Evolutionary conservation across 305 asterid species (phyloP), one percentile per base, ranked within the genome.

Genomic region (Fraxinus angustifolia): DNA sequence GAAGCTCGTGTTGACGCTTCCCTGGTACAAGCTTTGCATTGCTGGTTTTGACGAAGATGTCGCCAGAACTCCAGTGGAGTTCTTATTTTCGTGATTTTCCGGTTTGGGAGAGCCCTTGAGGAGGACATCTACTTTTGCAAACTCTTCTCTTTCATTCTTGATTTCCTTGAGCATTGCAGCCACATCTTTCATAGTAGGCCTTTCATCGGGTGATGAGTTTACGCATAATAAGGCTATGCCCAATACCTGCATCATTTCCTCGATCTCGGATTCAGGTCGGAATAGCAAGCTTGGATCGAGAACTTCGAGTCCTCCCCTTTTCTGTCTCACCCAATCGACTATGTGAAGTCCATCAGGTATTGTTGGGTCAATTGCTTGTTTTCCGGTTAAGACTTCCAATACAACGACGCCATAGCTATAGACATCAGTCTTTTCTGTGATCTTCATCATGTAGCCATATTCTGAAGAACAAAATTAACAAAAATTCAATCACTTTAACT

Each of bases 161-260:
- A 93, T 91, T 85, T 93, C 98, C 87, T 83, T 87, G 1, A 93
- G 87, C 98, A 93, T 91, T n/a, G 97, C 98, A 0, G 93, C 92
- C 1, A 91, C 86, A 79, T 93, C 98, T 83, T 90, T 93, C 97
- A 93, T 91, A 0, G 92, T 85, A 1, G 98, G 98, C 82, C 98
- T 87, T 23, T 93, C 96, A 0, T 88, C 92, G 0, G 97, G 98
- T 4, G 79, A 75, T 1, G 94, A 90, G 71, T 90, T 86, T 53
- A 92, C 98, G 23, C 98, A 93, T 0, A 92, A 91, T 86, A 92
- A 85, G 0, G 97, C 98, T 19, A 93, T 92, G 21, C 98, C 98
- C 80, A 93, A 53, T 0, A 95, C 89, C 48, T 94, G 97, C 88
- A 87, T 84, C 93, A 92, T 92, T 67, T 94, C 97, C 72, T 94